Evolutionary conservation across 2,329 filamentous ascomycete species (phyloP).

Genomic region (Neonectria faginata): DNA sequence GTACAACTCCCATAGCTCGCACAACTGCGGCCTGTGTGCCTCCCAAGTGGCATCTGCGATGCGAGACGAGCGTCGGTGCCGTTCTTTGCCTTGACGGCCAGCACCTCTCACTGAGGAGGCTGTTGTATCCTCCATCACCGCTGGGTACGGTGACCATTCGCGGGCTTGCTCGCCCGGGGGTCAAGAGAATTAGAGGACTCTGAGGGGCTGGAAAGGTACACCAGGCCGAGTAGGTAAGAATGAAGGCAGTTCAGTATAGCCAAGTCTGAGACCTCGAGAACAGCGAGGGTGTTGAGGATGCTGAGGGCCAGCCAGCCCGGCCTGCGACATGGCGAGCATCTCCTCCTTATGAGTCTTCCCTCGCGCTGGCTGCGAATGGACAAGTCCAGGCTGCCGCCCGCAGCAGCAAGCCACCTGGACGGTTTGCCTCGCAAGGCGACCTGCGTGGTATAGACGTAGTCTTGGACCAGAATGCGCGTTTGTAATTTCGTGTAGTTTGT

Average conservation of each 20-base stretch:
- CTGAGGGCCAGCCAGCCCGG: not conserved
- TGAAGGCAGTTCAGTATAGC: not conserved
- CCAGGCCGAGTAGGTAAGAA: not conserved
- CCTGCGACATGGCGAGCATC: not conserved
- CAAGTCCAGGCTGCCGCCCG: not conserved
- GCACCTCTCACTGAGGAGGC: conserved; percentile 21
- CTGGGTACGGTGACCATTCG: not conserved
- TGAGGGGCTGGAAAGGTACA: not conserved
- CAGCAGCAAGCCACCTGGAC: conserved; percentile 1
- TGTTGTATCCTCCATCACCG: conserved; percentile 11
- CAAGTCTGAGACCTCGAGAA: not conserved
- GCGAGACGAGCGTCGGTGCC: conserved; percentile 36
- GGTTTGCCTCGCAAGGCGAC: conserved; percentile 20
- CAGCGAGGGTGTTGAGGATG: not conserved
- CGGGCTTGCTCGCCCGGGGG: too few relatives aligned
- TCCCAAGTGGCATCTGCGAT: conserved; percentile 42
- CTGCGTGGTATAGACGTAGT: conserved; percentile 12
- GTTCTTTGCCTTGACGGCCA: conserved; percentile 18
- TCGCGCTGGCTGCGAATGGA: not conserved
- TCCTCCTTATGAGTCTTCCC: not conserved
- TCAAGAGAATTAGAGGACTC: too few relatives aligned
- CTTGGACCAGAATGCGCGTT: conserved; percentile 17
- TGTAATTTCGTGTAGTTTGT: conserved; percentile 20
- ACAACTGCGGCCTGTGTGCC: conserved; percentile 35
- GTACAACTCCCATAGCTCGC: conserved; percentile 36